These are phyloP conservation scores for Astragalus glycyphyllos DNA, from an alignment of 306 rosid species.

Conservation along the genomic window DNA sequence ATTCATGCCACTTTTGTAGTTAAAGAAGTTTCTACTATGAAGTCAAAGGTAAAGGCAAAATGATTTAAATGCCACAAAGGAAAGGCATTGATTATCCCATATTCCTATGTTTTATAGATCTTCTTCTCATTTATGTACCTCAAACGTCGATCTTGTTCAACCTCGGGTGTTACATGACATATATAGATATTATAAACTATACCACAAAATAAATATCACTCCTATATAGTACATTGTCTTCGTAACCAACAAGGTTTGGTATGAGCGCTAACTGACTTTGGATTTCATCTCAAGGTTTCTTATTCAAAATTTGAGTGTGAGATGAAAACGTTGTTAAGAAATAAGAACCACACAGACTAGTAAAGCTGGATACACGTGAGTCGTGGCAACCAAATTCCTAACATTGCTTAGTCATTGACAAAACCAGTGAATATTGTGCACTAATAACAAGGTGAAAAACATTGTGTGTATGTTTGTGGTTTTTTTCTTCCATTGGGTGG, in stretches of 20 bases:
- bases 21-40: conserved; percentile 5
- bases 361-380: no score
- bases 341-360: no score
- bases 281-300: no score
- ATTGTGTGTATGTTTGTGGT: background rate
- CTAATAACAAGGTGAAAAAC: background rate
- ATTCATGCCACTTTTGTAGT: conserved; percentile 4
- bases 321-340: no score
- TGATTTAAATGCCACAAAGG: background rate
- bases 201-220: conserved; percentile 7
- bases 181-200: conserved; percentile 22
- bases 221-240: no score
- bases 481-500: conserved; percentile 8
- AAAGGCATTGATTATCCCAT: conserved; percentile 20
- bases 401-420: no score
- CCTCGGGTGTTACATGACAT: conserved; percentile 32
- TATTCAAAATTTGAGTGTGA: no score
- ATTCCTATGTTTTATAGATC: conserved; percentile 13
- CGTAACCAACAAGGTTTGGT: no score
- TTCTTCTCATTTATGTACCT: conserved; percentile 16
- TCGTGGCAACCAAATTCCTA: no score
- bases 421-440: no score
- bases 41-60: conserved; percentile 30
- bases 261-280: no score
- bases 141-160: conserved; percentile 18